Percentiles rank a stretch among this genome's conserved stretches.
Conservation (phyloP, 257 asterid species). For the Solanum clarkiae region DNA sequence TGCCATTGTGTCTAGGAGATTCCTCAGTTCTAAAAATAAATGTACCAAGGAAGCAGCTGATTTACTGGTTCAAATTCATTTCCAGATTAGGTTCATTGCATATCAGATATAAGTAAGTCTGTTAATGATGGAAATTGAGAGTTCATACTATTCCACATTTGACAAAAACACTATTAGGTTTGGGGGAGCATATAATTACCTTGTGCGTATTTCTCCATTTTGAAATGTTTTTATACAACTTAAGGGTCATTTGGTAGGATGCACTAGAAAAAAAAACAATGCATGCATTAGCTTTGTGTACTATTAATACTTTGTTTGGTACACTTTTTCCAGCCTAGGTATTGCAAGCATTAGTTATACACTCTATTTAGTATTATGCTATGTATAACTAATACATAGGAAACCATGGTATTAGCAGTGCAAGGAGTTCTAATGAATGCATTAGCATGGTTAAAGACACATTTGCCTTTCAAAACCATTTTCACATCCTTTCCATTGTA, state of each 20-base stretch:
- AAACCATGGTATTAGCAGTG: neutral
- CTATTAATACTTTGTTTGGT: neutral
- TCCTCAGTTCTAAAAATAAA: neutral
- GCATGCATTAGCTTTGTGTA: neutral
- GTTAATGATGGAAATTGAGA: neutral
- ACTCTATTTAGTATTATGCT: neutral
- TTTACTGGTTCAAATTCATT: neutral
- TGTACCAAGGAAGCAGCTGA: neutral
- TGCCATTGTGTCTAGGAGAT: neutral
- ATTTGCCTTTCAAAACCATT: neutral
- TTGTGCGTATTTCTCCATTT: neutral
- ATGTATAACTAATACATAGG: neutral
- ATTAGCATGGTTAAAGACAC: neutral
- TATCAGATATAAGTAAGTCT: neutral
- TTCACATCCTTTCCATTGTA: neutral
- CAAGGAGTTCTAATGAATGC: neutral
- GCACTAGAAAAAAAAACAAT: neutral
- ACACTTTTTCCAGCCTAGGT: neutral
- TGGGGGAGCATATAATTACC: neutral
- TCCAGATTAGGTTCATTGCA: neutral
- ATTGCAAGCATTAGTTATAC: neutral
- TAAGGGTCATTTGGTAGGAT: neutral
- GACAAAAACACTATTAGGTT: neutral
- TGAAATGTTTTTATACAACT: neutral
- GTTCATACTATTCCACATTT: neutral